A percentile compares a stretch with the other conserved stretches of the same genome.
These are phyloP conservation scores for Terfezia boudieri DNA, from an alignment of 495 filamentous ascomycete species.

Conservation along the genomic window DNA sequence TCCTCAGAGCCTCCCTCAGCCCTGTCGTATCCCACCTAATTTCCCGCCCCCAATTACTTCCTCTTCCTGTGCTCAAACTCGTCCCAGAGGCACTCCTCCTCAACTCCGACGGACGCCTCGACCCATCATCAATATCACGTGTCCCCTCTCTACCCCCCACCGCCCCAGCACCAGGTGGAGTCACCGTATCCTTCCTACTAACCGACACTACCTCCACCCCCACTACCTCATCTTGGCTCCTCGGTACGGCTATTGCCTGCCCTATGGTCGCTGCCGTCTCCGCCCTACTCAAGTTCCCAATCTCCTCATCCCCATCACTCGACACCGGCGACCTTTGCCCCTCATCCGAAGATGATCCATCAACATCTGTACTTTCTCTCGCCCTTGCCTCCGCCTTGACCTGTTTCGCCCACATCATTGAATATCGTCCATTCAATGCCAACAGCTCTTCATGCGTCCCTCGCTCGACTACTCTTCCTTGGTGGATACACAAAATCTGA, in stretches of 20 bases:
- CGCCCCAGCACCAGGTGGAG: too few relatives aligned
- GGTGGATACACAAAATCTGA: conserved; percentile 79
- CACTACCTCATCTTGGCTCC: neutral
- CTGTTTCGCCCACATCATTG: conserved; percentile 91
- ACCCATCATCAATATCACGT: neutral
- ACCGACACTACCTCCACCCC: neutral
- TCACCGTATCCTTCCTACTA: too few relatives aligned
- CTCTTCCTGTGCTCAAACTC: neutral
- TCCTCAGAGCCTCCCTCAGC: conserved; percentile 11
- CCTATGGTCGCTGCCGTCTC: too few relatives aligned
- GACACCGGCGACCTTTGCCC: neutral
- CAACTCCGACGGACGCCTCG: conserved; percentile 3
- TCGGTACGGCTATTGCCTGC: neutral
- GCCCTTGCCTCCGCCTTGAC: conserved; percentile 54
- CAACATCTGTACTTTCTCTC: neutral
- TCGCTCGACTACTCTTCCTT: conserved; percentile 59
- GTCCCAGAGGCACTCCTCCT: conserved; percentile 12
- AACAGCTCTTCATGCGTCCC: conserved; percentile 77
- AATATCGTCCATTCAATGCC: conserved; percentile 53
- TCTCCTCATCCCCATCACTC: neutral
- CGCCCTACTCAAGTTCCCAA: too few relatives aligned
- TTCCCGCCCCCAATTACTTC: neutral
- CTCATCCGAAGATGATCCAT: neutral
- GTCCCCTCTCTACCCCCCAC: too few relatives aligned
- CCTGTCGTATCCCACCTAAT: conserved; percentile 12